Evolutionary conservation across 2,329 filamentous ascomycete genomes (phyloP).

Genomic region (Beauveria brongniartii): DNA sequence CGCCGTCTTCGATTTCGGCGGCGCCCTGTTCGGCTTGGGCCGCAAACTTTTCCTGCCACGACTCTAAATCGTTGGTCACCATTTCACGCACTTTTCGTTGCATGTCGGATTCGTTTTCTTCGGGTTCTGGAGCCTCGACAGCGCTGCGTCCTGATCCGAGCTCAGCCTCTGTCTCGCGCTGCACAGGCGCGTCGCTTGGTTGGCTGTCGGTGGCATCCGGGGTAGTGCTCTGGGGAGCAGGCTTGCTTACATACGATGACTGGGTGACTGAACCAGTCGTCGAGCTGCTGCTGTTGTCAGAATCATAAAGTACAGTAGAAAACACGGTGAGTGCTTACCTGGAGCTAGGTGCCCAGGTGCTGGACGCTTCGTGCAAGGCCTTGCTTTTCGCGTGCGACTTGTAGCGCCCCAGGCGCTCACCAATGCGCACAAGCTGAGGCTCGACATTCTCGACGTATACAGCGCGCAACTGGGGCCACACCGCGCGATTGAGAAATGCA

Average conservation of each 20-base stretch:
- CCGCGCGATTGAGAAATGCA: slow-evolving; percentile 62
- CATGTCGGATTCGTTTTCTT: slow-evolving; percentile 42
- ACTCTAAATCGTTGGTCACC: slow-evolving; percentile 69
- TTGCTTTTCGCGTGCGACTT: slow-evolving; percentile 33
- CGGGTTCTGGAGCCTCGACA: slow-evolving; percentile 36
- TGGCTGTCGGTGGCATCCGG: slow-evolving; percentile 11
- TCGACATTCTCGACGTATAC: slow-evolving; percentile 90
- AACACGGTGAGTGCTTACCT: slow-evolving; percentile 14
- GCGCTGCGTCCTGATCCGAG: slow-evolving; percentile 21
- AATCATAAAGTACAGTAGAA: not conserved
- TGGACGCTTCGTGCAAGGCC: not conserved
- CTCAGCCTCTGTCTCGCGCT: slow-evolving; percentile 9
- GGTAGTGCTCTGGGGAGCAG: slow-evolving; percentile 23
- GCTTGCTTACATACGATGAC: slow-evolving; percentile 25
- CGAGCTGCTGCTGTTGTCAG: not conserved
- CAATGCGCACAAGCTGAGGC: slow-evolving; percentile 87
- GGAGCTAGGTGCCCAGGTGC: not conserved
- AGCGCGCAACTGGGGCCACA: slow-evolving; percentile 74
- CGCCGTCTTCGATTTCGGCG: slow-evolving; percentile 61
- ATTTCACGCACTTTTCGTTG: slow-evolving; percentile 54
- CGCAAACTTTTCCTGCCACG: slow-evolving; percentile 85
- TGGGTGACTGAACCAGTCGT: slow-evolving; percentile 13
- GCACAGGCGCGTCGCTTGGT: not conserved
- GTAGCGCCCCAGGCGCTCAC: slow-evolving; percentile 76
- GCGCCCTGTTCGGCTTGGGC: slow-evolving; percentile 77